Conservation (phyloP, 169 alveolate genomes). For the Eimeria praecox region DNA sequence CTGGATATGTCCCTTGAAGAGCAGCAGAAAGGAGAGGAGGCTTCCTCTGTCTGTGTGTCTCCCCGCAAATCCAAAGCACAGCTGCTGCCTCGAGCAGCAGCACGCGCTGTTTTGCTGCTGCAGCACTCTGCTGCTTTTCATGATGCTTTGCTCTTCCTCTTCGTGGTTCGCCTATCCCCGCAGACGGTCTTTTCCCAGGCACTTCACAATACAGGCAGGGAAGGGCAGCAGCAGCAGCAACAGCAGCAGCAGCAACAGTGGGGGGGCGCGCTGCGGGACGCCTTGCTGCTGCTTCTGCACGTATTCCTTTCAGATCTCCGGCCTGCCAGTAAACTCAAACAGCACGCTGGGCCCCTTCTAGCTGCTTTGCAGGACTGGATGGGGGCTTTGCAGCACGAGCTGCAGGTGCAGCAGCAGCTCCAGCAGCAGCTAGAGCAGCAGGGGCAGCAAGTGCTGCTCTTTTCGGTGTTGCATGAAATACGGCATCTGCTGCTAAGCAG, state of each 20-base stretch:
- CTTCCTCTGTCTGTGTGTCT: neutral
- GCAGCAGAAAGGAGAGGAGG: neutral
- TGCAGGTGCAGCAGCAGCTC: conserved; percentile 17
- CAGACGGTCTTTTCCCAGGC: neutral
- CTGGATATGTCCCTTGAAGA: neutral
- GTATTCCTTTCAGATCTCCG: conserved; percentile 50
- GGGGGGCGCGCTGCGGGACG: conserved; percentile 55
- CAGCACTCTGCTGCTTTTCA: conserved; percentile 45
- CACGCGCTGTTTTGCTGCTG: conserved; percentile 27
- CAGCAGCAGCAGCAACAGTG: conserved; percentile 36
- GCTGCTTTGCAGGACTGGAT: conserved; percentile 23
- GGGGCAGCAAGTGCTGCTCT: neutral
- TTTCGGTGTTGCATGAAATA: conserved; percentile 10
- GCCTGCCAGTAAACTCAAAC: conserved; percentile 41
- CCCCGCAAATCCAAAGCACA: neutral
- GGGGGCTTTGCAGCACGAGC: conserved; percentile 21
- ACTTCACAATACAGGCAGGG: neutral
- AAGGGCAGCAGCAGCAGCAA: conserved; percentile 59
- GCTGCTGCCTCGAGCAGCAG: conserved; percentile 18
- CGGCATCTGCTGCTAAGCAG: conserved; percentile 23
- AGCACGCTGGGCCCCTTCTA: conserved; percentile 17
- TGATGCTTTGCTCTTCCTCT: conserved; percentile 28
- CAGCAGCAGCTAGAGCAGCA: conserved; percentile 21
- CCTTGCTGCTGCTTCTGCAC: conserved; percentile 29
- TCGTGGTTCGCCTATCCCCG: conserved; percentile 52